Evolutionary conservation across 1,284 basidiomycete genomes (phyloP).

Genomic region (Vanrija humicola): DNA sequence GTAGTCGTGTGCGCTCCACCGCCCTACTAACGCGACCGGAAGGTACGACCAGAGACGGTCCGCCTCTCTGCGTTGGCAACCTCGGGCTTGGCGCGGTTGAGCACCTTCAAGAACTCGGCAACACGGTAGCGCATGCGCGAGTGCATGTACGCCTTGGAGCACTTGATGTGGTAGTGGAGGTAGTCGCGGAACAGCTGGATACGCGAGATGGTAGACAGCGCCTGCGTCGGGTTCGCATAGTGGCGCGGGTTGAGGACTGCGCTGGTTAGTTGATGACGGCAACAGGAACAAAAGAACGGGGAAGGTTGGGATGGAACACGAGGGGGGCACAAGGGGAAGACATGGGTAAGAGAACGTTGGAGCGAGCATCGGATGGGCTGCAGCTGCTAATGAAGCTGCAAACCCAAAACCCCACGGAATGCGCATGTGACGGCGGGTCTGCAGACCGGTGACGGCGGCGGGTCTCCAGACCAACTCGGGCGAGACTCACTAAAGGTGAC

Average conservation of each 20-base stretch:
- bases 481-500: conserved; percentile 74
- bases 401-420: too few relatives aligned
- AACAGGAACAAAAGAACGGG: too few relatives aligned
- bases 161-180: conserved; percentile 98
- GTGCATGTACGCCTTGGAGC: conserved; percentile 99
- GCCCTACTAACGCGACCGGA: conserved; percentile 33
- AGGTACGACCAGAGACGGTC: conserved; percentile 64
- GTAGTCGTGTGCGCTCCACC: not conserved
- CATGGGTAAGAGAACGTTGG: too few relatives aligned
- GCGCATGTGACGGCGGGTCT: not conserved
- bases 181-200: conserved; percentile 98
- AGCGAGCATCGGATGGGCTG: not conserved
- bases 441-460: not conserved
- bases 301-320: too few relatives aligned
- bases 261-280: not conserved
- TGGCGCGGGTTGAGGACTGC: conserved; percentile 92
- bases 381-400: too few relatives aligned
- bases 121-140: conserved; percentile 94
- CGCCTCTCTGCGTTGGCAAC: conserved; percentile 68
- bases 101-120: conserved; percentile 93
- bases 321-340: not conserved
- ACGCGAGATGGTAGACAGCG: conserved; percentile 84
- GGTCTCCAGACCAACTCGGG: not conserved
- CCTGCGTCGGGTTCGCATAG: conserved; percentile 71
- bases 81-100: conserved; percentile 98